Conservation (phyloP, 495 filamentous ascomycete species). For the Aspergillus sclerotiicarbonarius region DNA sequence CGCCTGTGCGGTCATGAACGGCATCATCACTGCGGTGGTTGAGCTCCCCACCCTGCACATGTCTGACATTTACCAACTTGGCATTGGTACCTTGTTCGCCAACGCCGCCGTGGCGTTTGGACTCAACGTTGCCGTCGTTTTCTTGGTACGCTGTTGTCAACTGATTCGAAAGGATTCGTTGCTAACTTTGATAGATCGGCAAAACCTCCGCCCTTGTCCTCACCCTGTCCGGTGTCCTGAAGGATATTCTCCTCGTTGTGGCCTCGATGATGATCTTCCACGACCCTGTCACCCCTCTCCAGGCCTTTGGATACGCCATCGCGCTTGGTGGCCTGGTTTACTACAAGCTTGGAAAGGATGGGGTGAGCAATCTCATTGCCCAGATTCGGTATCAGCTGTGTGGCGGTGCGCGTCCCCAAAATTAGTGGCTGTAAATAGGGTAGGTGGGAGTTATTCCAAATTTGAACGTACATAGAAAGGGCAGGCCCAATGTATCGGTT, state of each 20-base stretch:
- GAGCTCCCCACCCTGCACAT: slow-evolving; percentile 68
- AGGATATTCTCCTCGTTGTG: slow-evolving; percentile 87
- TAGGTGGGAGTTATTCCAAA: neutral
- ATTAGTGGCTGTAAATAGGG: neutral
- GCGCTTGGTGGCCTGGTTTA: slow-evolving; percentile 83
- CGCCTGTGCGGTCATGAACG: slow-evolving; percentile 82
- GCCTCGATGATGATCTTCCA: slow-evolving; percentile 86
- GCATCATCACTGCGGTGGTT: slow-evolving; percentile 66
- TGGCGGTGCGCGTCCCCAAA: neutral
- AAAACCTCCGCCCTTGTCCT: slow-evolving; percentile 92
- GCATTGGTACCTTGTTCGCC: slow-evolving; percentile 65
- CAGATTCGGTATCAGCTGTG: neutral
- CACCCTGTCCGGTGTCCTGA: slow-evolving; percentile 92
- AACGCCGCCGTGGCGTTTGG: slow-evolving; percentile 81
- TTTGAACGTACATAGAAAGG: neutral
- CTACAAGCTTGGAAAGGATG: slow-evolving; percentile 77
- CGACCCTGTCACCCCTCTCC: slow-evolving; percentile 72
- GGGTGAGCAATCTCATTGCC: neutral
- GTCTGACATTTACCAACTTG: slow-evolving; percentile 67
- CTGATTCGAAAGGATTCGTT: too few species aligned
- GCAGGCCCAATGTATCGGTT: neutral
- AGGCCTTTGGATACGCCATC: slow-evolving; percentile 89
- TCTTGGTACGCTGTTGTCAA: slow-evolving; percentile 85
- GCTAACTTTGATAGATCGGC: slow-evolving; percentile 83
- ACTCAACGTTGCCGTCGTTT: slow-evolving; percentile 84